Evolutionary conservation across 345 rosid species (phyloP).

Genomic region (Dipteronia sinensis): DNA sequence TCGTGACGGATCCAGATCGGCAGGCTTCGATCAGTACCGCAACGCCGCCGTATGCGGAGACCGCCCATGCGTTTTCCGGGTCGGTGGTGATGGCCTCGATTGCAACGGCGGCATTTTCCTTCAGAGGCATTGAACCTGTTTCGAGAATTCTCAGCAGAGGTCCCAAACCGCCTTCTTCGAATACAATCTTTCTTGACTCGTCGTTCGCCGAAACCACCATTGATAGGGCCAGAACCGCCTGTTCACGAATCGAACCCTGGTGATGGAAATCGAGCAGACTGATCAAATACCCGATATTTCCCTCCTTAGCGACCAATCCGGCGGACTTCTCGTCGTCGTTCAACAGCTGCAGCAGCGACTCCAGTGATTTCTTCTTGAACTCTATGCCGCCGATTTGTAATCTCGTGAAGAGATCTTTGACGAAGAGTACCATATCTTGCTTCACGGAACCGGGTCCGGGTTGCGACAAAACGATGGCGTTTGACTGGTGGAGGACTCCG

Average conservation of each 20-base stretch:
- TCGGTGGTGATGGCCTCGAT: constrained; percentile 72
- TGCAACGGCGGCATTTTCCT: constrained; percentile 66
- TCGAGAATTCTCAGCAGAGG: constrained; percentile 67
- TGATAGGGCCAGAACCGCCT: constrained; percentile 62
- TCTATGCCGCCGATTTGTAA: constrained; percentile 80
- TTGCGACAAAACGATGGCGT: constrained; percentile 71
- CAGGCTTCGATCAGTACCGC: constrained; percentile 62
- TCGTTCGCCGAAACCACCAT: constrained; percentile 53
- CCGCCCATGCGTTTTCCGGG: constrained; percentile 70
- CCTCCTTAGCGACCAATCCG: constrained; percentile 63
- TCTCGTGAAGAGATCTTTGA: constrained; percentile 77
- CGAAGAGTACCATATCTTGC: constrained; percentile 57
- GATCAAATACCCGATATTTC: constrained; percentile 61
- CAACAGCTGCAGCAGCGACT: constrained; percentile 67
- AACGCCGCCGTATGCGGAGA: constrained; percentile 73
- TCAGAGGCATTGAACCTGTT: constrained; percentile 56
- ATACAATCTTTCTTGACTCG: constrained; percentile 64
- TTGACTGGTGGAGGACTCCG: constrained; percentile 71
- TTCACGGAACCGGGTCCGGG: constrained; percentile 58
- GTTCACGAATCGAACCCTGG: constrained; percentile 57
- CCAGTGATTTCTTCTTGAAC: constrained; percentile 73
- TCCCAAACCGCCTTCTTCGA: constrained; percentile 76
- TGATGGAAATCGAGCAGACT: constrained; percentile 58
- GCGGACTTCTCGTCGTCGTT: constrained; percentile 59
- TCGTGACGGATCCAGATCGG: constrained; percentile 54